These are phyloP conservation scores for Leccinellum luteum DNA, from an alignment of 768 basidiomycete species.

Conservation along the genomic window DNA sequence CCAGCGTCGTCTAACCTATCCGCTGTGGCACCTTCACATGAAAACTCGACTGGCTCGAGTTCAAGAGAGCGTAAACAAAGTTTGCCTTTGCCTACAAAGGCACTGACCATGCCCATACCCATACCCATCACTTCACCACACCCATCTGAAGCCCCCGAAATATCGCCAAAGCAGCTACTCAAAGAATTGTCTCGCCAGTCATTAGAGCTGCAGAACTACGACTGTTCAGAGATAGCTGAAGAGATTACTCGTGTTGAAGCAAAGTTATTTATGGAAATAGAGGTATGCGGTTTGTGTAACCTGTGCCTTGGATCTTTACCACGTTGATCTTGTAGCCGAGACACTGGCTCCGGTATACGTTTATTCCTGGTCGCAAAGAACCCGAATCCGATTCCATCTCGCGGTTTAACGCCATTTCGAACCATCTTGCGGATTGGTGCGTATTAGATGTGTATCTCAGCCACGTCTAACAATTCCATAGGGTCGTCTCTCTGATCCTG, in stretches of 20 bases:
- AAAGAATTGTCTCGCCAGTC: conserved; percentile 62
- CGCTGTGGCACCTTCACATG: conserved; percentile 19
- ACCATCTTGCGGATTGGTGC: conserved; percentile 82
- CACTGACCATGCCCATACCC: conserved; percentile 42
- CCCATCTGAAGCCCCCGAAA: conserved; percentile 35
- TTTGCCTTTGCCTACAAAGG: conserved; percentile 51
- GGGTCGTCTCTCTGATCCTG: conserved; percentile 89
- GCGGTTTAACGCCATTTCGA: conserved; percentile 71
- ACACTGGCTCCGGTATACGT: conserved; percentile 81
- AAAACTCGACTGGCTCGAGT: conserved; percentile 24
- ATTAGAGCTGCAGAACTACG: conserved; percentile 51
- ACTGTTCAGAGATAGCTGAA: conserved; percentile 71
- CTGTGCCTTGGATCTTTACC: background rate
- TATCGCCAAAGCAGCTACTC: conserved; percentile 54
- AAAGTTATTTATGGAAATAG: conserved; percentile 67
- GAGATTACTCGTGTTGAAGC: conserved; percentile 81
- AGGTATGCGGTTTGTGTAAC: conserved; percentile 46
- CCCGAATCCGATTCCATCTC: conserved; percentile 67
- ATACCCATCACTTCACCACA: conserved; percentile 31
- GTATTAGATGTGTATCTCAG: conserved; percentile 14
- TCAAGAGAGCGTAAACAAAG: conserved; percentile 68
- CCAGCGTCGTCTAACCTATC: conserved; percentile 28
- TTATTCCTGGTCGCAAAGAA: conserved; percentile 64
- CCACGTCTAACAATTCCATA: conserved; percentile 30
- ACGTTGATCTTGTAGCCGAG: conserved; percentile 55